These are phyloP conservation scores for Quercus tomentella DNA, from an alignment of 331 rosid species.

Conservation along the genomic window DNA sequence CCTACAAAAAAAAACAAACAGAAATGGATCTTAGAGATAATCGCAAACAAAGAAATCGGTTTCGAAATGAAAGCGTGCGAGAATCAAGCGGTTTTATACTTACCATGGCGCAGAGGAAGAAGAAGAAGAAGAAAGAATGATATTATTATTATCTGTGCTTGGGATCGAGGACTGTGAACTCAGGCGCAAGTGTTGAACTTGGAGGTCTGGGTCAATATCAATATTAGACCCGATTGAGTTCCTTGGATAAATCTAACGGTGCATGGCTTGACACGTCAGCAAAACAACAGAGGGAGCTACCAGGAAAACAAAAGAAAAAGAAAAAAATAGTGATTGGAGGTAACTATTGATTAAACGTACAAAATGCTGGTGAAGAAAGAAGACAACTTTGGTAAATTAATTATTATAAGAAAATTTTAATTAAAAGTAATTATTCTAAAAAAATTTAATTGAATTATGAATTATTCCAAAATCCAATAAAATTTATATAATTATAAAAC, in stretches of 20 bases:
- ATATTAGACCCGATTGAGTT: not conserved
- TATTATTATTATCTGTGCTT: not conserved
- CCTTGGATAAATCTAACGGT: not conserved
- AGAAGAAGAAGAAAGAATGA: not conserved
- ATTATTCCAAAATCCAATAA: too few relatives aligned
- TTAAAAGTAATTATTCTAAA: too few relatives aligned
- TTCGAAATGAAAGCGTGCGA: not conserved
- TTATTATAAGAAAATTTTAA: too few relatives aligned
- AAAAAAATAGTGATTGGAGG: too few relatives aligned
- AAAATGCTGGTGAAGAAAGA: too few relatives aligned
- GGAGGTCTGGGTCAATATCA: not conserved
- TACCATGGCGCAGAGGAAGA: slow-evolving; percentile 18
- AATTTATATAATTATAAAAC: too few relatives aligned
- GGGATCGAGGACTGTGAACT: not conserved
- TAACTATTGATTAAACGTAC: too few relatives aligned
- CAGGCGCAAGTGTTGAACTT: not conserved
- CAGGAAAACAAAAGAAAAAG: too few relatives aligned
- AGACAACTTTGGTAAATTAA: too few relatives aligned
- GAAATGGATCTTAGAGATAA: not conserved
- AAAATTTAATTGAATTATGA: too few relatives aligned
- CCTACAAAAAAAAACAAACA: slow-evolving; percentile 28
- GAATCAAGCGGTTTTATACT: not conserved
- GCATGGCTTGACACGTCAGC: not conserved
- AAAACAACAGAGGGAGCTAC: not conserved
- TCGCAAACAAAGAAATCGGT: not conserved